A percentile compares a stretch with the other conserved stretches of the same genome.
phyloP scores from a whole-genome alignment of 768 basidiomycete genomes.

The Neoboletus magnificus region DNA sequence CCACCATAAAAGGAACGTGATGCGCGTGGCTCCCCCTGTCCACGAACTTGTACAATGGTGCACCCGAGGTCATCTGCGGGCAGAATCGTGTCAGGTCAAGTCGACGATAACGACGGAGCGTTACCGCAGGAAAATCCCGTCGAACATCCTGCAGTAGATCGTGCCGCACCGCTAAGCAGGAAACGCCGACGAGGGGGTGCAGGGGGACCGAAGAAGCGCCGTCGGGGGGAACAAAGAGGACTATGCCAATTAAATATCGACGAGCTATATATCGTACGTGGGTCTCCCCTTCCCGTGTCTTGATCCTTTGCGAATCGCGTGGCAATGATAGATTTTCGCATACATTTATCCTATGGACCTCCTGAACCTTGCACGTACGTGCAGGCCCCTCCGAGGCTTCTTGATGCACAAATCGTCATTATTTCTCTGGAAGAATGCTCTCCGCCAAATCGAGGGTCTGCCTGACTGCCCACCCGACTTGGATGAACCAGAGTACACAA shows the following conservation, averaged over 20 bases:
- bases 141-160: neutral
- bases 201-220: slow-evolving; percentile 7
- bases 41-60: slow-evolving; percentile 11
- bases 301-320: neutral
- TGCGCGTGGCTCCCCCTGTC: slow-evolving; percentile 31
- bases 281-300: neutral
- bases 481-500: slow-evolving; percentile 43
- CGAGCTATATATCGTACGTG: slow-evolving; percentile 19
- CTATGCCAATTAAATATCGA: slow-evolving; percentile 19
- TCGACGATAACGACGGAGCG: neutral
- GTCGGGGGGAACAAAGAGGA: slow-evolving; percentile 1
- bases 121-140: neutral
- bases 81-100: neutral
- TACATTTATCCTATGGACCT: slow-evolving; percentile 36
- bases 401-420: slow-evolving; percentile 33
- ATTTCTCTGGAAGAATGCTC: slow-evolving; percentile 26
- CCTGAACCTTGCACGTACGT: slow-evolving; percentile 39
- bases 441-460: slow-evolving; percentile 35
- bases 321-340: slow-evolving; percentile 35
- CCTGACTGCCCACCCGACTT: slow-evolving; percentile 45
- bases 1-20: slow-evolving; percentile 12
- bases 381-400: slow-evolving; percentile 37
- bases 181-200: slow-evolving; percentile 1
- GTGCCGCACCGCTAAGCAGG: neutral
- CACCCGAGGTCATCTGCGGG: neutral